Evolutionary conservation across 148 eudicot genomes (phyloP).

Genomic region (Diospyros kaki): DNA sequence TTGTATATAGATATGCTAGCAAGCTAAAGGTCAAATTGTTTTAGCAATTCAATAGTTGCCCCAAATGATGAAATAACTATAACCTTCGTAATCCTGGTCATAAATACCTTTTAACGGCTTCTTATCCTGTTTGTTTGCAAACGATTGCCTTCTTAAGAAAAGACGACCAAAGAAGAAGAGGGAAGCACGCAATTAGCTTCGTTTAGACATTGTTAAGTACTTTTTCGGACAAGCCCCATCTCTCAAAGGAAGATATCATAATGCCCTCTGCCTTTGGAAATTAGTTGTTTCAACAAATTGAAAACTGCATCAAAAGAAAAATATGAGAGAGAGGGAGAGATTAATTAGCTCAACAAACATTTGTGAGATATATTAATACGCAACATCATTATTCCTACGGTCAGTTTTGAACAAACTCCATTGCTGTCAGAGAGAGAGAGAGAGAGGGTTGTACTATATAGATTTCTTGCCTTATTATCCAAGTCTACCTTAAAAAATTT

Average conservation of each 20-base stretch:
- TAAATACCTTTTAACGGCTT: background rate
- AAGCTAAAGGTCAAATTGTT: too few species aligned
- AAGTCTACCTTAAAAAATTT: slow-evolving; percentile 1
- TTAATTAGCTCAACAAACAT: background rate
- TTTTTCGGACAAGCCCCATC: background rate
- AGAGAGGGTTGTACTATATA: background rate
- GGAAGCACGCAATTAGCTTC: slow-evolving; percentile 21
- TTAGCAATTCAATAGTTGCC: background rate
- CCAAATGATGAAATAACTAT: background rate
- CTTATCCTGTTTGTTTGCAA: background rate
- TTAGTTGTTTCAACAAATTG: background rate
- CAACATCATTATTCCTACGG: background rate
- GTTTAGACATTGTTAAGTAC: slow-evolving; percentile 2
- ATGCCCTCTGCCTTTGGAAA: background rate
- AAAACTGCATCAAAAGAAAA: background rate
- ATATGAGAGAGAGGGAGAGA: background rate
- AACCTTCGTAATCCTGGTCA: background rate
- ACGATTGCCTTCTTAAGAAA: slow-evolving; percentile 1
- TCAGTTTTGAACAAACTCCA: slow-evolving; percentile 4
- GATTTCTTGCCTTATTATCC: slow-evolving; percentile 13
- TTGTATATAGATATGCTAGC: too few species aligned
- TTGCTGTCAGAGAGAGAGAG: background rate
- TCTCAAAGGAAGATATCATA: background rate
- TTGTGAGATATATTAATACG: slow-evolving; percentile 8
- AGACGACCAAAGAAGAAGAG: slow-evolving; percentile 3